Base-by-base conservation (phyloP, 768 basidiomycete genomes). In the Mycena latifolia region DNA sequence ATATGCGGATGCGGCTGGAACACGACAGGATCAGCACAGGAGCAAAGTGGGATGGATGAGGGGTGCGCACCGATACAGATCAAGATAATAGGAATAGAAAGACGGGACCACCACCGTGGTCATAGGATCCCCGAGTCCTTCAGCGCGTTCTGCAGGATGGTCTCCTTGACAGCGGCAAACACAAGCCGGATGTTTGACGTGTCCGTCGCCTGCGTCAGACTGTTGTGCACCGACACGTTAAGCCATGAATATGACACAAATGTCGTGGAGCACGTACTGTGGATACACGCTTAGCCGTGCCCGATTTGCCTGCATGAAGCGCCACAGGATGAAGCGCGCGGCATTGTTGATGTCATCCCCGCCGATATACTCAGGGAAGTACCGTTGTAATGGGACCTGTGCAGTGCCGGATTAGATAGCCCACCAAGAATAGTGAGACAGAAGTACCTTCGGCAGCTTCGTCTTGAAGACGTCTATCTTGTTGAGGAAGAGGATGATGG, bases 401-500 rank as follows among this genome's bases (percentile, higher is more conserved):
- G 14, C 15, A 27, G 12, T 6, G 11, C 37, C 24, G 33, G 8
- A 35, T 35, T 35, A 55, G 45, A 8, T 2, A 29, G 12, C 27
- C 6, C 15, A 14, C 5, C 29, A 11, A 55, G 59, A 31, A 8
- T 54, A 52, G 50, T 27, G 10, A 39, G 28, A 20, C 22, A 35
- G n/a, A n/a, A 68, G 20, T 43, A 81, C 83, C 77, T 83, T 85
- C 7, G 91, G 91, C 20, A 97, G 84, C 78, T 98, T 98, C 74
- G 89, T 90, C 55, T 93, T 91, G 81, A 98, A 96, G 48, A 96
- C 82, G 77, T 98, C 96, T 72, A 96, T 96, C 85, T 97, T 96
- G 81, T 95, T 96, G 66, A 95, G 79, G 85, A 96, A 95, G 55
- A 96, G 79, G 74, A 96, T 96, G 72, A 96, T 95, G 1, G 92